These are phyloP conservation scores for Favolaschia claudopus DNA, from an alignment of 768 basidiomycete genomes.

Conservation along the genomic window DNA sequence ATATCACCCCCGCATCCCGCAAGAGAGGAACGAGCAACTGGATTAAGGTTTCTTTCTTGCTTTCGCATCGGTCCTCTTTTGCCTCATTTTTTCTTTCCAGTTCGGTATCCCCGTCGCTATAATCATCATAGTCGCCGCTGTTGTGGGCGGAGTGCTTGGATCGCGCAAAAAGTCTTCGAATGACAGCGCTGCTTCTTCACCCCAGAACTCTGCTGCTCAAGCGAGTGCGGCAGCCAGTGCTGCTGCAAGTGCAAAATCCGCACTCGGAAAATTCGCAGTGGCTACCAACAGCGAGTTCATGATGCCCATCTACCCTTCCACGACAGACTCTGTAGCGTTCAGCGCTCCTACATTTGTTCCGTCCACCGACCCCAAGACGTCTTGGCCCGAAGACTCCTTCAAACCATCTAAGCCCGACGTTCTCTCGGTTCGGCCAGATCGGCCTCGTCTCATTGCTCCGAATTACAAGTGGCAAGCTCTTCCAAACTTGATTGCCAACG, in stretches of 20 bases:
- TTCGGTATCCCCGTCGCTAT: constrained; percentile 73
- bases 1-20: constrained; percentile 58
- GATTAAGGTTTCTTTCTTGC: constrained; percentile 56
- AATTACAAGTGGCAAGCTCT: constrained; percentile 94
- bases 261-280: constrained; percentile 73
- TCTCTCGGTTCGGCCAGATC: constrained; percentile 72
- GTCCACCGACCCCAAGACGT: constrained; percentile 44
- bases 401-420: constrained; percentile 67
- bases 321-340: constrained; percentile 82
- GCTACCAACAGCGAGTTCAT: constrained; percentile 82
- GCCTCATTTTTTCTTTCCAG: constrained; percentile 6
- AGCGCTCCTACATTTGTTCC: constrained; percentile 75
- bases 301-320: constrained; percentile 88
- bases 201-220: constrained; percentile 48
- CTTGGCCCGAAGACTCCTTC: constrained; percentile 87
- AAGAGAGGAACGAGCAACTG: constrained; percentile 72
- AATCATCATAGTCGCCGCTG: constrained; percentile 69
- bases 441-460: constrained; percentile 93
- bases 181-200: constrained; percentile 45
- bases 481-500: constrained; percentile 74
- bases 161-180: constrained; percentile 48
- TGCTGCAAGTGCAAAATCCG: constrained; percentile 65
- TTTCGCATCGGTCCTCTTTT: not conserved
- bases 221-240: constrained; percentile 60
- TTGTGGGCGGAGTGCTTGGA: constrained; percentile 85